phyloP scores from a whole-genome alignment of 345 rosid species.

The Citrus medica region DNA sequence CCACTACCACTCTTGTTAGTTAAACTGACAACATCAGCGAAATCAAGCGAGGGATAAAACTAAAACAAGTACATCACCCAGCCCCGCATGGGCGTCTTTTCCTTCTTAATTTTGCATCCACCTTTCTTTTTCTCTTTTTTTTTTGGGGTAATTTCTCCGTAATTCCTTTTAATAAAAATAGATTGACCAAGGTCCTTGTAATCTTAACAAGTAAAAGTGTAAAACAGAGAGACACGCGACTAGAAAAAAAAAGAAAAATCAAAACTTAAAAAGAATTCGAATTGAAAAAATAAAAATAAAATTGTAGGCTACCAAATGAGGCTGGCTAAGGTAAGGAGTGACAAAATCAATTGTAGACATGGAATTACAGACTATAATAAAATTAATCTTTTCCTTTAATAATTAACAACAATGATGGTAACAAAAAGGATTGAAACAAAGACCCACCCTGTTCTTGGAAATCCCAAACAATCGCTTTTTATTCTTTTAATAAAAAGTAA shows the following conservation, averaged over 20 bases:
- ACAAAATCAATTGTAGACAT: background rate
- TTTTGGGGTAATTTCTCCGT: too few species aligned
- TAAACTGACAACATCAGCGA: background rate
- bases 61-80: too few species aligned
- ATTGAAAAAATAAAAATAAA: background rate
- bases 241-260: too few species aligned
- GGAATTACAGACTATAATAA: background rate
- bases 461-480: conserved; percentile 24
- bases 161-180: too few species aligned
- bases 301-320: conserved; percentile 5
- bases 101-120: too few species aligned
- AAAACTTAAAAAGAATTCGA: background rate
- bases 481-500: conserved; percentile 1
- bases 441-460: conserved; percentile 26
- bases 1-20: background rate
- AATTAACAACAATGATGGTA: background rate
- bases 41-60: too few species aligned
- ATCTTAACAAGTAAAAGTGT: too few species aligned
- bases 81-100: too few species aligned
- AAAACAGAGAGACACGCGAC: background rate
- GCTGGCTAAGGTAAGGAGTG: background rate
- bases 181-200: too few species aligned
- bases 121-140: too few species aligned
- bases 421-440: background rate
- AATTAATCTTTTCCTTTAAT: conserved; percentile 3